Evolutionary conservation across 768 basidiomycete species (phyloP), one percentile per base, ranked within the genome.

Genomic region (Saitozyma sp.): DNA sequence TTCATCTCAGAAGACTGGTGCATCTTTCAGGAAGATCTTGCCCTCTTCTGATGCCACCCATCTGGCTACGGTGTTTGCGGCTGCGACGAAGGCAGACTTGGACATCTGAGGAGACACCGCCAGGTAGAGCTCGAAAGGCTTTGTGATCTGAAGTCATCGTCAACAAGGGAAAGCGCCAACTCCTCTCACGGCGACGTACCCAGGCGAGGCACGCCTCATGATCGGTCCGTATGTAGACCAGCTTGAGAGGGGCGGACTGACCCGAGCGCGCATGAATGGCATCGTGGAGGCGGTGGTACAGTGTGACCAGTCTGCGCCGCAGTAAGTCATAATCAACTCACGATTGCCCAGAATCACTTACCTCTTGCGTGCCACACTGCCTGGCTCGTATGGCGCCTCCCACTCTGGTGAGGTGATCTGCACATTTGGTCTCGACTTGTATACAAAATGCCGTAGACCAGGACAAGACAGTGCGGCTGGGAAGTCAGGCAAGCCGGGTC

Each of bases 41-140:
- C 80, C 81, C 78, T 96, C 95, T 73, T 96, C 91, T 68, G 87
- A 89, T 83, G 90, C 88, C 6, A 96, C 87, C 95, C 95, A 99
- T 14, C 88, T 83, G 19, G 88, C 87, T 29, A 97, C 89, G 1
- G 88, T 84, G 75, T 97, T 95, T 8, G 95, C 96, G 6, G 92
- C 90, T 11, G 87, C 86, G 13, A 97, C 87, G 1, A 86, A 88
- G 0, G 90, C 92, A 55, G 87, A 88, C 83, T 97, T 97, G 7
- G 95, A 91, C 56, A 97, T 75, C 53, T 85, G 83, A 9, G 91
- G 90, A 0, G 92, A 90, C 13, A 94, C 77, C 0, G 89, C 83
- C 54, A 95, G 80, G 75, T 96, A 98, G 14, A 98, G 80, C 78
- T 98, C 96, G 73, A 96, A 97, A 0, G 88, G 88, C 71, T 92